Evolutionary conservation across 768 basidiomycete genomes (phyloP), one percentile per base, ranked within the genome.

Genomic region (Rhizopogon vesiculosus): DNA sequence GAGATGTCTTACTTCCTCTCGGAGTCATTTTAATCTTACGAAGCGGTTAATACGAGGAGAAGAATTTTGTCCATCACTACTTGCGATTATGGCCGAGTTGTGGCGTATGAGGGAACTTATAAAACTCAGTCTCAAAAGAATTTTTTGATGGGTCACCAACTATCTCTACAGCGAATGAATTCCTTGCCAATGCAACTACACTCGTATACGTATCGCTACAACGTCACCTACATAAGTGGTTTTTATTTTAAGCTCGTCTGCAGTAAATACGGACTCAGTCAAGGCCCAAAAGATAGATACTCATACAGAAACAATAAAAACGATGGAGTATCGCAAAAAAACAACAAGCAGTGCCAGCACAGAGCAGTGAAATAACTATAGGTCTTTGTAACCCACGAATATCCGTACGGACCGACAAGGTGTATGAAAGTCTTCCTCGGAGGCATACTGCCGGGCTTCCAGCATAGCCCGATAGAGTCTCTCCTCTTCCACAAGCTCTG

Each of bases 401-500:
- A 81, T 77, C 57, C 85, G 76, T 25, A 84, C 56, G n/a, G 84
- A 76, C 41, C 85, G 80, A 72, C 80, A 86, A 43, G 81, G 79
- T 35, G 71, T 66, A 49, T 79, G 72, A 35, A 76, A 62, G 51
- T 85, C 85, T 56, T 85, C 81, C 41, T 74, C 69, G 8, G 78
- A 76, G 25, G 78, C 82, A 57, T 67, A 72, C 52, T 71, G 76
- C 55, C 80, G 76, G 38, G 84, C 84, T 59, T 85, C 79, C 12
- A 82, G 66, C 76, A 87, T 81, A 42, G 79, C 81, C 28, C 80
- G 79, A 57, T 83, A 78, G 41, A 83, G 68, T 35, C 86, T 75
- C 59, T 84, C 79, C 62, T 87, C 86, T 62, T 87, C 84, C 35
- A 86, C 79, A 5, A 86, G 72, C 65, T 88, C 86, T 16, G 86